phyloP scores from a whole-genome alignment of 139 green algal genomes.

The Astrephomene gubernaculifera region DNA sequence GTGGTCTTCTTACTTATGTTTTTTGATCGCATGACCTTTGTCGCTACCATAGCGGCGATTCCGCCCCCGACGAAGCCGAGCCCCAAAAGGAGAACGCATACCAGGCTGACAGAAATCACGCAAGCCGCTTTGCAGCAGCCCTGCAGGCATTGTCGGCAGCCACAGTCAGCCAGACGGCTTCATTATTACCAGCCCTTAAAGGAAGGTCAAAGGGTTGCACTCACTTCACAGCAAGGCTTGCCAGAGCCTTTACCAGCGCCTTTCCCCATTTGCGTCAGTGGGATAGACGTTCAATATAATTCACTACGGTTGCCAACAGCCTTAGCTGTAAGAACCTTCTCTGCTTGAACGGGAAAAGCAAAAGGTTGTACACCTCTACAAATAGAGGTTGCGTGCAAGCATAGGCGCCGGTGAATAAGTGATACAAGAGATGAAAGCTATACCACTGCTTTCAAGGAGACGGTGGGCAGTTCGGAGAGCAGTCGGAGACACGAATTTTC shows the following conservation, averaged over 20 bases:
- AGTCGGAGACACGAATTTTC: too few relatives aligned
- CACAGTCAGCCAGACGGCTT: background rate
- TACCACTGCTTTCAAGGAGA: background rate
- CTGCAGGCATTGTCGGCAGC: background rate
- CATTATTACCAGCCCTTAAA: background rate
- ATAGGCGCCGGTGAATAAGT: background rate
- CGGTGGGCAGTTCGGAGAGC: too few relatives aligned
- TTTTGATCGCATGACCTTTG: background rate
- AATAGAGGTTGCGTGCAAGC: background rate
- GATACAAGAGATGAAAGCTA: background rate
- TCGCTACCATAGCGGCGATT: background rate
- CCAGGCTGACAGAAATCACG: background rate
- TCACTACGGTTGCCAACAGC: too few relatives aligned
- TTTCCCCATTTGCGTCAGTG: background rate
- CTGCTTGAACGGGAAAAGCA: background rate
- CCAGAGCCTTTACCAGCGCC: background rate
- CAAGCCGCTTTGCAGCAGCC: background rate
- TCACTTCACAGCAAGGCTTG: background rate
- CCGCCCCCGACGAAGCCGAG: background rate
- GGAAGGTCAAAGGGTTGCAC: too few relatives aligned
- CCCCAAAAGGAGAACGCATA: background rate
- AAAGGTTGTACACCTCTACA: background rate
- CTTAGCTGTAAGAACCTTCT: background rate
- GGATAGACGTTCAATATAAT: too few relatives aligned
- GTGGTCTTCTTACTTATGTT: background rate